Percentiles rank a stretch among this genome's conserved stretches.
Conservation (phyloP, 352 stramenopile genomes). For the Ophiocytium majus region DNA sequence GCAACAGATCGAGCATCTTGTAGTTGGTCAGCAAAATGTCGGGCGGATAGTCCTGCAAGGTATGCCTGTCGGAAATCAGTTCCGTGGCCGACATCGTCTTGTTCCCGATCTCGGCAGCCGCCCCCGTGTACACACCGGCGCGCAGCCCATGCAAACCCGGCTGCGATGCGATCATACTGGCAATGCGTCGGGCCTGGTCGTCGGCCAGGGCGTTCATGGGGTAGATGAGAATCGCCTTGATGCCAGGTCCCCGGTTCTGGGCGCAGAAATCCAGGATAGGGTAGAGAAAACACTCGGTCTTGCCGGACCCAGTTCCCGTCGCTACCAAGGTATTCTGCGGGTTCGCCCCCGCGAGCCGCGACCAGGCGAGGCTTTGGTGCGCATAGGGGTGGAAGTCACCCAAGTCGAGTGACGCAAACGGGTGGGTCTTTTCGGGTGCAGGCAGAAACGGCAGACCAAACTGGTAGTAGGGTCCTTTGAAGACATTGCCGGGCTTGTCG, state of each 20-base stretch:
- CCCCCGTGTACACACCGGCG: not conserved
- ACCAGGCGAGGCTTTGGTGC: too few relatives aligned
- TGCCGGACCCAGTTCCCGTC: not conserved
- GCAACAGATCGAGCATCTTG: not conserved
- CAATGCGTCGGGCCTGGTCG: not conserved
- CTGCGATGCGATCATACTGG: too few relatives aligned
- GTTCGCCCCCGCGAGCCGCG: not conserved
- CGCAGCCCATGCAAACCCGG: too few relatives aligned
- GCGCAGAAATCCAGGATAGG: slow-evolving; percentile 6
- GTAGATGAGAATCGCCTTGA: not conserved
- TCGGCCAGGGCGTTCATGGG: slow-evolving; percentile 1
- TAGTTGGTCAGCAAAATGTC: slow-evolving; percentile 9
- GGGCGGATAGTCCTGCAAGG: not conserved
- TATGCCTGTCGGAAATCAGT: not conserved
- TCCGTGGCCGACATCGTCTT: not conserved
- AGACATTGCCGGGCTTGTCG: too few relatives aligned
- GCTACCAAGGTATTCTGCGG: not conserved
- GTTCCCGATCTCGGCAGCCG: not conserved
- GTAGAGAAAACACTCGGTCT: slow-evolving; percentile 4
- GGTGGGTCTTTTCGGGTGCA: too few relatives aligned
- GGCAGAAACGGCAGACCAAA: too few relatives aligned
- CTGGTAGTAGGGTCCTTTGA: too few relatives aligned
- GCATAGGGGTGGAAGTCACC: too few relatives aligned
- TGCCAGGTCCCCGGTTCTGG: not conserved
- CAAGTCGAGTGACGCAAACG: too few relatives aligned